Percentiles rank a stretch among this genome's conserved stretches.
phyloP scores from a whole-genome alignment of 805 yeast genomes.

The Candida hungchunana region DNA sequence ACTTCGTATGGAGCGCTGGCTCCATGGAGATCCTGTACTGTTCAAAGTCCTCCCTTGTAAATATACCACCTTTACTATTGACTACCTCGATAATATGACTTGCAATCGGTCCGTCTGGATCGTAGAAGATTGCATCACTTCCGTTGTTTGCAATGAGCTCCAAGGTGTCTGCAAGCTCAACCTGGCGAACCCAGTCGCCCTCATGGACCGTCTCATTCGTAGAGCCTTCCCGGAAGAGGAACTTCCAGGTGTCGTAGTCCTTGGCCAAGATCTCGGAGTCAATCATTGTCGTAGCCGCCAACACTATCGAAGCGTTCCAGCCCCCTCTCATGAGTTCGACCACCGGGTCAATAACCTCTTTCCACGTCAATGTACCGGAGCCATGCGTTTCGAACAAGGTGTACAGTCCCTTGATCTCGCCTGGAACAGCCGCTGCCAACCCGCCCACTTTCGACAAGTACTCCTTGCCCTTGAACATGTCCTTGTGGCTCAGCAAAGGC shows the following conservation, averaged over 20 bases:
- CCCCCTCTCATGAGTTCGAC: slow-evolving; percentile 62
- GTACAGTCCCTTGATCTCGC: slow-evolving; percentile 83
- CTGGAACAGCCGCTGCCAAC: slow-evolving; percentile 85
- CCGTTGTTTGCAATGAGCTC: slow-evolving; percentile 72
- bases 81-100: slow-evolving; percentile 48
- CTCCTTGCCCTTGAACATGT: slow-evolving; percentile 57
- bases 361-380: slow-evolving; percentile 70
- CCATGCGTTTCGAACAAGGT: slow-evolving; percentile 57
- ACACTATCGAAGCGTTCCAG: slow-evolving; percentile 45
- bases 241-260: slow-evolving; percentile 49
- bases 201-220: slow-evolving; percentile 33
- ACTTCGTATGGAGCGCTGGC: slow-evolving; percentile 40
- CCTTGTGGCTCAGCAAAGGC: slow-evolving; percentile 54
- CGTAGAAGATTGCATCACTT: slow-evolving; percentile 72
- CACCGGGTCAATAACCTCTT: slow-evolving; percentile 70
- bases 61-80: slow-evolving; percentile 59
- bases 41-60: slow-evolving; percentile 61
- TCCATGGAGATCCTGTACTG: slow-evolving; percentile 46
- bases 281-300: slow-evolving; percentile 39
- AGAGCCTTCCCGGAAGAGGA: slow-evolving; percentile 38
- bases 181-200: slow-evolving; percentile 63
- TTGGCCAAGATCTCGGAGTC: slow-evolving; percentile 32
- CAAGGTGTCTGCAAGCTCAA: slow-evolving; percentile 62
- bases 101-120: slow-evolving; percentile 75
- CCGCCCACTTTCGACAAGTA: slow-evolving; percentile 70